Conservation (phyloP, 2,329 filamentous ascomycete species). For the Blastomyces silverae region DNA sequence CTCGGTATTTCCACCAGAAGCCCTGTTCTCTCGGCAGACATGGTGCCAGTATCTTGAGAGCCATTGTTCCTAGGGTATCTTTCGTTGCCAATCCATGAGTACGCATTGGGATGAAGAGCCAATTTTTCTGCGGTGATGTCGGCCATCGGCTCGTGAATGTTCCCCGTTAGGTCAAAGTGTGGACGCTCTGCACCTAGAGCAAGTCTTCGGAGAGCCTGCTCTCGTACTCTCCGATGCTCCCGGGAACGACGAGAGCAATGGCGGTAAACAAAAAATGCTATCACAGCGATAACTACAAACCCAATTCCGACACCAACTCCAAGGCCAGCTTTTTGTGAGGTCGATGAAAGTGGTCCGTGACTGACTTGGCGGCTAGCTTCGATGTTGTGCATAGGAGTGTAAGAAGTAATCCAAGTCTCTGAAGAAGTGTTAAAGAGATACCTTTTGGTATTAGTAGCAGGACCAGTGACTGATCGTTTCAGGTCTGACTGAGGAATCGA, state of each 20-base stretch:
- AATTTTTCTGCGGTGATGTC: slow-evolving; percentile 11
- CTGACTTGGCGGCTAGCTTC: slow-evolving; percentile 22
- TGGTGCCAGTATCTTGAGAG: slow-evolving; percentile 28
- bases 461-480: slow-evolving; percentile 32
- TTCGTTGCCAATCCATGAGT: slow-evolving; percentile 29
- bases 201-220: slow-evolving; percentile 50
- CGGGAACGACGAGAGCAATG: slow-evolving; percentile 40
- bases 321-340: slow-evolving; percentile 50
- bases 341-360: slow-evolving; percentile 26
- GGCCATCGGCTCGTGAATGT: slow-evolving; percentile 24
- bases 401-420: slow-evolving; percentile 52
- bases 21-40: slow-evolving; percentile 38
- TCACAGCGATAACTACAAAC: slow-evolving; percentile 45
- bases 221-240: slow-evolving; percentile 39
- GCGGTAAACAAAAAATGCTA: slow-evolving; percentile 47
- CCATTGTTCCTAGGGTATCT: slow-evolving; percentile 22
- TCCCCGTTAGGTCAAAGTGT: slow-evolving; percentile 39
- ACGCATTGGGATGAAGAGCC: slow-evolving; percentile 21
- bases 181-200: slow-evolving; percentile 47
- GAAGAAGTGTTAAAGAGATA: slow-evolving; percentile 59
- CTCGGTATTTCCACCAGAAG: slow-evolving; percentile 38
- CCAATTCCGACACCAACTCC: slow-evolving; percentile 62
- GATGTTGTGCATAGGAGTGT: slow-evolving; percentile 43
- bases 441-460: slow-evolving; percentile 39
- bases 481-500: slow-evolving; percentile 40